Base-by-base conservation (phyloP, 1,284 basidiomycete species). In the Cronartium quercuum region DNA sequence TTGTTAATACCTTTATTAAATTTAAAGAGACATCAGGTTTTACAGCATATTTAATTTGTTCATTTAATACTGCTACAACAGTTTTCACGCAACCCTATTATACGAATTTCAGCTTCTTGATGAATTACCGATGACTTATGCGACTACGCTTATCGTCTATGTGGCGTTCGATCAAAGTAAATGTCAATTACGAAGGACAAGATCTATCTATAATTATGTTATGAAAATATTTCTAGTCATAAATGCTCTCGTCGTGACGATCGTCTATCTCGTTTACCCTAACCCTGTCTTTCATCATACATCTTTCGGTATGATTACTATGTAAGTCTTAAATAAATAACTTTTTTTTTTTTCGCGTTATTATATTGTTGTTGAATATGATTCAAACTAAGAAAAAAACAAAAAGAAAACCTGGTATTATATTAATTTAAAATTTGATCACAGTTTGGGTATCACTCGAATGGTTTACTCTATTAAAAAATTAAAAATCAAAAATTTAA, bases 271-370 rank as follows among this genome's bases (percentile, higher is more conserved):
- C 40, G 77, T 77, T 74, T 82, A 84, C 47, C 83, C 83, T 2
- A 85, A 86, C 79, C 85, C 85, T 0, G 81, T 85, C 5, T 84
- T 85, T 66, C 85, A 86, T 78, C 84, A 86, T 80, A 77, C 84
- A 37, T 82, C 83, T 0, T 86, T 85, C 75, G 85, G 81, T 0
- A 21, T 70, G n/a, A 83, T 86, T 47, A 82, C 84, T 74, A 51
- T 83, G 35, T 60, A 24, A 60, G 58, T 18, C n/a, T 60, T 35
- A 18, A 60, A 21, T 18, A 51, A 18, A 18, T 3, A 51, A 51
- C 21, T 10, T 51, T 51, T 13, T 51, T 51, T 3, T 5, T 2
- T 51, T 13, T 51, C 21, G 15, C 47, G 2, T 51, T 51, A 18
- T 51, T 13, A n/a, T n/a, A n/a, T n/a, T n/a, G n/a, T n/a, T n/a